These are phyloP conservation scores for Blastocystis sp. DNA, from an alignment of 352 stramenopile genomes.

Conservation along the genomic window DNA sequence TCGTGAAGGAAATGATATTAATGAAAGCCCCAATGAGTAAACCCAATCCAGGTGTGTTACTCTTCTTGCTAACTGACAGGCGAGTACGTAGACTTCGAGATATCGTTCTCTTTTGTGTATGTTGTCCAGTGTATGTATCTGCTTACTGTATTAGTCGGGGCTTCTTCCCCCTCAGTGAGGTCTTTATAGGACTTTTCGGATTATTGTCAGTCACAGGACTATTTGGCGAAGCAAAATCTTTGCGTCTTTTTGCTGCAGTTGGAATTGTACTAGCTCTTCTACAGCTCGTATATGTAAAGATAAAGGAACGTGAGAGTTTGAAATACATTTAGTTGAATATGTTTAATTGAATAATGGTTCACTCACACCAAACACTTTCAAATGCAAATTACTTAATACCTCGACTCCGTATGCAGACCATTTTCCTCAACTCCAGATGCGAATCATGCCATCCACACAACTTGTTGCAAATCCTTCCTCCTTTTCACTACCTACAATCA, in stretches of 20 bases:
- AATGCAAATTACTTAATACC: neutral
- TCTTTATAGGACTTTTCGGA: slow-evolving; percentile 19
- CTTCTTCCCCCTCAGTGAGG: slow-evolving; percentile 29
- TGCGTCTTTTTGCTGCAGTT: neutral
- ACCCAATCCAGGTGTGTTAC: neutral
- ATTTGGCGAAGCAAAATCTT: neutral
- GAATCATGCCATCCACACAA: slow-evolving; percentile 47
- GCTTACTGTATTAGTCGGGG: slow-evolving; percentile 37
- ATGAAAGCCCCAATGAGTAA: slow-evolving; percentile 40
- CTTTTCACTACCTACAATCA: slow-evolving; percentile 11
- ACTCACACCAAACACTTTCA: neutral
- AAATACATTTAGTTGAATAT: slow-evolving; percentile 59
- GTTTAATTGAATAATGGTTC: neutral
- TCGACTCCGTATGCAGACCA: neutral
- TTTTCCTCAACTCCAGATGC: slow-evolving; percentile 30
- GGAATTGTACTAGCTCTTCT: slow-evolving; percentile 4
- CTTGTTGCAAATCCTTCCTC: slow-evolving; percentile 43
- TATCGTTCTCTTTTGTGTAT: neutral
- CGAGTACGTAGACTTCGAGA: slow-evolving; percentile 15
- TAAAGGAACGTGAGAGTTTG: slow-evolving; percentile 28
- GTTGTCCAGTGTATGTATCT: slow-evolving; percentile 8
- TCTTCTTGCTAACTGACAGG: slow-evolving; percentile 20
- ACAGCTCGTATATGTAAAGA: neutral
- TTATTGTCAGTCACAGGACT: slow-evolving; percentile 37
- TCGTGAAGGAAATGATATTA: neutral